Evolutionary conservation across 2,329 filamentous ascomycete species (phyloP).

Genomic region (Cordyceps cicadae): DNA sequence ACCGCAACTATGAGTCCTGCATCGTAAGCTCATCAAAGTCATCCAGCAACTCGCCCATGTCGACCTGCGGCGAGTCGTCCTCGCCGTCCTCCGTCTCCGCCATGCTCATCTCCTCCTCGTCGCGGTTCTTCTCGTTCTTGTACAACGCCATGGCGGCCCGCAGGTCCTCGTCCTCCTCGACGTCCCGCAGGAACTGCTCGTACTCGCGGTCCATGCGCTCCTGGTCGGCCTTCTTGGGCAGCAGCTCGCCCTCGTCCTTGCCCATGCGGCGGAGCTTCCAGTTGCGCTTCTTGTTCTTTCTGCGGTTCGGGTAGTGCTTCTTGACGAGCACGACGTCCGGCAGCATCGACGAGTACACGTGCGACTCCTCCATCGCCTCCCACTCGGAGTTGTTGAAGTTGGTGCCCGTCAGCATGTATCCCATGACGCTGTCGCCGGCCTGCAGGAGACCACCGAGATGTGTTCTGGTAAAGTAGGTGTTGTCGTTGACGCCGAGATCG

Average conservation of each 20-base stretch:
- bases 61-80: slow-evolving; percentile 59
- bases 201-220: slow-evolving; percentile 87
- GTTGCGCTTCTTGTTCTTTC: slow-evolving; percentile 71
- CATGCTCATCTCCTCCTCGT: slow-evolving; percentile 59
- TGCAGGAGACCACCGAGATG: slow-evolving; percentile 82
- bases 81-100: slow-evolving; percentile 57
- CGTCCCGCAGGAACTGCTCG: slow-evolving; percentile 92
- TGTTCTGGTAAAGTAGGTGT: slow-evolving; percentile 80
- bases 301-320: slow-evolving; percentile 86
- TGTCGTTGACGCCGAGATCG: slow-evolving; percentile 79
- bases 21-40: slow-evolving; percentile 87
- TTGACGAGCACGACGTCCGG: slow-evolving; percentile 93
- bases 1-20: slow-evolving; percentile 37
- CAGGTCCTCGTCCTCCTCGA: slow-evolving; percentile 90
- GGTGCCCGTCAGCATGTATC: slow-evolving; percentile 81
- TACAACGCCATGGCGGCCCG: slow-evolving; percentile 79
- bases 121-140: slow-evolving; percentile 52
- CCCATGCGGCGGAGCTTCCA: slow-evolving; percentile 95
- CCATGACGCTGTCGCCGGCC: slow-evolving; percentile 84
- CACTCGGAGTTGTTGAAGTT: slow-evolving; percentile 89
- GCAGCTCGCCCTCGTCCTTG: slow-evolving; percentile 78
- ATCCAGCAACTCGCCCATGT: slow-evolving; percentile 77
- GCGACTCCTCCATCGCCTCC: slow-evolving; percentile 71
- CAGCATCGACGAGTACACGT: slow-evolving; percentile 67
- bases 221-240: slow-evolving; percentile 80